A percentile compares a stretch with the other conserved stretches of the same genome.
Conservation (phyloP, 2,329 filamentous ascomycete genomes). For the Colletotrichum abscissum region DNA sequence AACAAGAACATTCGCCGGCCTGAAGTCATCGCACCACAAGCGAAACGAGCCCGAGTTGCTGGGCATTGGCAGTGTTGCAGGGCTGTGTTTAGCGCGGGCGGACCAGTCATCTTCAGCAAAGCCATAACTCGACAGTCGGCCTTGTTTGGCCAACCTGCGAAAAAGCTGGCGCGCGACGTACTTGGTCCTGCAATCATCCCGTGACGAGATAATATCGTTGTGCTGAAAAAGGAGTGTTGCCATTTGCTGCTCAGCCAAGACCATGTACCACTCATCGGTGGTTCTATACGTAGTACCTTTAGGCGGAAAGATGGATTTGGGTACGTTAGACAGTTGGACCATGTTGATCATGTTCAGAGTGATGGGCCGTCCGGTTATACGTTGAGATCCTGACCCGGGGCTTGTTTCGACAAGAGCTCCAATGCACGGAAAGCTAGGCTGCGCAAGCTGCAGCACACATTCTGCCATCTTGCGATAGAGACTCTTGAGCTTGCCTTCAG, state of each 20-base stretch:
- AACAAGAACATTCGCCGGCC: slow-evolving; percentile 47
- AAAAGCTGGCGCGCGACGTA: slow-evolving; percentile 43
- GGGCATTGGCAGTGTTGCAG: neutral
- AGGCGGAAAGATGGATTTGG: slow-evolving; percentile 37
- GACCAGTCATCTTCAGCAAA: slow-evolving; percentile 21
- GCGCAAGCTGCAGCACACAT: slow-evolving; percentile 52
- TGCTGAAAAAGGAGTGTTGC: slow-evolving; percentile 47
- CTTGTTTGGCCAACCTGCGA: slow-evolving; percentile 5
- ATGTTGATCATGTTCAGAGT: slow-evolving; percentile 57
- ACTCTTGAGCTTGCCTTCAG: slow-evolving; percentile 42
- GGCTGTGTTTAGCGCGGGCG: neutral
- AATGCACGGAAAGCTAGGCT: slow-evolving; percentile 48
- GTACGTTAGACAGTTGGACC: slow-evolving; percentile 41
- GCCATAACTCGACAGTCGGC: slow-evolving; percentile 9
- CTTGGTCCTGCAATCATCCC: slow-evolving; percentile 47
- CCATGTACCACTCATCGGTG: slow-evolving; percentile 49
- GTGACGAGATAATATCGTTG: slow-evolving; percentile 46
- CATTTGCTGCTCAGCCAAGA: slow-evolving; percentile 51
- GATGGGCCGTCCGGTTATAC: slow-evolving; percentile 48
- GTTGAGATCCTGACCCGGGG: slow-evolving; percentile 37
- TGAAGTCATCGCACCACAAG: slow-evolving; percentile 48
- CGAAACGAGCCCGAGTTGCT: slow-evolving; percentile 28
- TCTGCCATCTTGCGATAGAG: slow-evolving; percentile 51
- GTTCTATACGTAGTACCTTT: slow-evolving; percentile 38
- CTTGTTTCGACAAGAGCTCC: slow-evolving; percentile 47